Evolutionary conservation across 352 stramenopile species (phyloP), one percentile per base, ranked within the genome.

Genomic region (Thalassiosira exigua): DNA sequence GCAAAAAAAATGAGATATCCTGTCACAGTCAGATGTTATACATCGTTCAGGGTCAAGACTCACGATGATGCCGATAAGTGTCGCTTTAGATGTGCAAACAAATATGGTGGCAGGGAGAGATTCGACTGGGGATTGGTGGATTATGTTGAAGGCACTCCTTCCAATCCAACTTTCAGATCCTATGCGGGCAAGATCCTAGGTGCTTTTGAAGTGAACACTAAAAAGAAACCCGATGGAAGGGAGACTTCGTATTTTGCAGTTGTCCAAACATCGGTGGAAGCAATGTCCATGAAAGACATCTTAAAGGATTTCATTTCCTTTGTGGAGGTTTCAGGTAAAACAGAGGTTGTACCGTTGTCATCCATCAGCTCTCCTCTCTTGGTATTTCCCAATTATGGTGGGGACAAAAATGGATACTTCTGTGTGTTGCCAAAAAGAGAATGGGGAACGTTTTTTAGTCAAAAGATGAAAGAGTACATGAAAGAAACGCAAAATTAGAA

Each of bases 301-400:
- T 32, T 22, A 42, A 4, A 62, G 39, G 19, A 39, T 41, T 62
- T 62, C 12, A n/a, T 62, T 19, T 4, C 39, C 11, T 17, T 4
- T 14, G 54, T 46, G 24, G 36, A 62, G 19, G 21, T 62, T 59
- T 2, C 21, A n/a, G 22, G 39, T 59, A 17, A 41, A 29, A 41
- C 54, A 62, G 30, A 62, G 29, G 30, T 62, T 21, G 21, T 62
- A 21, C 54, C 54, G 26, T 26, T 62, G 39, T 32, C 22, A 4
- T 19, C 54, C 4, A 41, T 62, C 29, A 41, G 22, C 26, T 46
- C 29, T 62, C 54, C 54, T 2, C 21, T 62, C 19, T 41, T 29
- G 30, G 54, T 62, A 4, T 62, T 59, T 27, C 29, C 29, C 19
- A 62, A 62, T 39, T 62, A 62, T 62, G 54, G 54, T 62, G 54